Evolutionary conservation across 2,329 filamentous ascomycete species (phyloP).

Genomic region (Furcasterigmium sp.): DNA sequence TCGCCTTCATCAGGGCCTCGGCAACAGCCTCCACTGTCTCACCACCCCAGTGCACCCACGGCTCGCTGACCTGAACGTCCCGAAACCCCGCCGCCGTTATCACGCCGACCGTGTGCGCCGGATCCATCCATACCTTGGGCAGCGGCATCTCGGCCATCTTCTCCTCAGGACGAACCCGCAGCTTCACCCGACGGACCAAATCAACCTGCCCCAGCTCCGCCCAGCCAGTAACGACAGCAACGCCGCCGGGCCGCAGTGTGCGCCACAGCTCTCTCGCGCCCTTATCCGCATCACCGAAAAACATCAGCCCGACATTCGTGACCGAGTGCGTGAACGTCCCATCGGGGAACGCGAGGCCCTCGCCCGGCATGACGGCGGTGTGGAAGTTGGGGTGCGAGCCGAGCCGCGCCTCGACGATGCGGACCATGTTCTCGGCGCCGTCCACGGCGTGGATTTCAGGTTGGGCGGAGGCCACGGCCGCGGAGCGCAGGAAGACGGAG

Average conservation of each 20-base stretch:
- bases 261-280: conserved; percentile 29
- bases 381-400: conserved; percentile 4
- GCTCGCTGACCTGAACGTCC: conserved; percentile 1
- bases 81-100: conserved; percentile 6
- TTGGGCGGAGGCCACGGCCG: not conserved
- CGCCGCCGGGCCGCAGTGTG: conserved; percentile 28
- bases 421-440: conserved; percentile 14
- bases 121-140: conserved; percentile 6
- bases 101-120: conserved; percentile 1
- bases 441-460: conserved; percentile 14
- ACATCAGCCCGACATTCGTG: conserved; percentile 33
- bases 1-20: not conserved
- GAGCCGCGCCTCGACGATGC: conserved; percentile 11
- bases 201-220: conserved; percentile 11
- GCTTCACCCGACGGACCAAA: conserved; percentile 11
- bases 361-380: conserved; percentile 14
- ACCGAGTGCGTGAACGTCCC: conserved; percentile 28
- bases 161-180: conserved; percentile 8
- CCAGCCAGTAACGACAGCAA: conserved; percentile 27
- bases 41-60: conserved; percentile 3
- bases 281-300: conserved; percentile 21
- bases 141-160: conserved; percentile 10
- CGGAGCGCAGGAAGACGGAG: conserved; percentile 10
- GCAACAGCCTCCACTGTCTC: conserved; percentile 3
- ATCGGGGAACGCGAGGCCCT: conserved; percentile 19